Evolutionary conservation across 208 protist genomes (phyloP).

Genomic region (Trypanosoma brucei): DNA sequence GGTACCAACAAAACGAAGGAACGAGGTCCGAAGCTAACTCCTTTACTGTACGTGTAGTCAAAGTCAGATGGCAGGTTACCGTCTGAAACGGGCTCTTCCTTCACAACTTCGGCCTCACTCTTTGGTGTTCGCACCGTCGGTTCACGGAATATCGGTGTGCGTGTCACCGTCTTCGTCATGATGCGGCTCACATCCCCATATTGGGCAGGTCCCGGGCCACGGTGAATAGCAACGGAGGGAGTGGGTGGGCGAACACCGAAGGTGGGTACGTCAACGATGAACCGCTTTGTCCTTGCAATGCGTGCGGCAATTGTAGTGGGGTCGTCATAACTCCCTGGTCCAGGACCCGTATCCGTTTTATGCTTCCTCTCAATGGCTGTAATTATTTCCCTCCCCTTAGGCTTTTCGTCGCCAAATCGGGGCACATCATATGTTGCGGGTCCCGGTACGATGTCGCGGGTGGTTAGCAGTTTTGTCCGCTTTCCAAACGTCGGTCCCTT

Average conservation of each 20-base stretch:
- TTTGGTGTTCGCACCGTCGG: constrained; percentile 7
- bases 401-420: constrained; percentile 44
- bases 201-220: constrained; percentile 47
- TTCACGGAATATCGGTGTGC: constrained; percentile 41
- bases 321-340: constrained; percentile 74
- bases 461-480: constrained; percentile 31
- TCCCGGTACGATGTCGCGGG: constrained; percentile 38
- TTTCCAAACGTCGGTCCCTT: constrained; percentile 54
- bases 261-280: constrained; percentile 37
- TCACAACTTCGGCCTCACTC: background rate
- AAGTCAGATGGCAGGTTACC: constrained; percentile 69
- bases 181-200: constrained; percentile 47
- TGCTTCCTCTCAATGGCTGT: constrained; percentile 23
- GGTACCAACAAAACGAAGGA: background rate
- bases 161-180: constrained; percentile 40
- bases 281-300: constrained; percentile 16
- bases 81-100: background rate
- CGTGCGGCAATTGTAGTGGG: constrained; percentile 64
- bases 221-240: constrained; percentile 16
- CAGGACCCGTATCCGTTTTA: constrained; percentile 25
- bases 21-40: constrained; percentile 40
- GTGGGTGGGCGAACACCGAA: constrained; percentile 49
- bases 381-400: constrained; percentile 29
- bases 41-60: constrained; percentile 69
- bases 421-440: constrained; percentile 40